Evolutionary conservation across 306 rosid genomes (phyloP), one percentile per base, ranked within the genome.

Genomic region (Elaeagnus macrophylla): DNA sequence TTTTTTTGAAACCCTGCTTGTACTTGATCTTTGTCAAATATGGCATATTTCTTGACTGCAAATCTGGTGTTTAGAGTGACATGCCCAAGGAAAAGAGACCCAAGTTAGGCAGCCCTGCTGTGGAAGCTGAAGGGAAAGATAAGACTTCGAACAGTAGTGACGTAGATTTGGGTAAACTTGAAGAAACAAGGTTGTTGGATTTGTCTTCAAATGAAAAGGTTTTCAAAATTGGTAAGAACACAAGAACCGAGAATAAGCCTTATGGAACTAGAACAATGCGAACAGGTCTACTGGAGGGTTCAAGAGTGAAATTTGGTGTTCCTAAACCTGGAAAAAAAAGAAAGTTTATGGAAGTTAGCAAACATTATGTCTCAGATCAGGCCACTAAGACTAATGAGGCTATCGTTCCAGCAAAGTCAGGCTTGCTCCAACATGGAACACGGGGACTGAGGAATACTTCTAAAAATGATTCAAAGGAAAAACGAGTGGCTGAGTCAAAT

Each of bases 341-440:
- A 61, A 93, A 93, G 67, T 87, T 87, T 67, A 87, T 93, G 95
- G 99, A 87, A 51, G 99, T 93, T 53, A 93, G 96, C 94, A 93
- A 93, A 67, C 96, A 93, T 66, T 87, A 87, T 67, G 89, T 70
- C 69, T 79, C 75, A 18, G 84, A 68, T 66, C 77, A 71, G 72
- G 66, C 65, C 57, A 58, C 37, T n/a, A 83, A 71, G 70, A 57
- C 35, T 36, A 63, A 59, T 12, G 88, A 79, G 72, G 77, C 78
- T 61, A 75, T 56, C 72, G 89, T 82, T 66, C 79, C 85, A 0
- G 61, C 65, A 46, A 84, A 81, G 57, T 65, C 69, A 25, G 4
- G 72, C 58, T 53, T 68, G 72, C 48, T 79, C 59, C 89, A 94
- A 39, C 93, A 82, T 16, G 77, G 75, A 72, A 62, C 89, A 40